Base-by-base conservation (phyloP, 2,329 filamentous ascomycete genomes). In the Malbranchea zuffiana region DNA sequence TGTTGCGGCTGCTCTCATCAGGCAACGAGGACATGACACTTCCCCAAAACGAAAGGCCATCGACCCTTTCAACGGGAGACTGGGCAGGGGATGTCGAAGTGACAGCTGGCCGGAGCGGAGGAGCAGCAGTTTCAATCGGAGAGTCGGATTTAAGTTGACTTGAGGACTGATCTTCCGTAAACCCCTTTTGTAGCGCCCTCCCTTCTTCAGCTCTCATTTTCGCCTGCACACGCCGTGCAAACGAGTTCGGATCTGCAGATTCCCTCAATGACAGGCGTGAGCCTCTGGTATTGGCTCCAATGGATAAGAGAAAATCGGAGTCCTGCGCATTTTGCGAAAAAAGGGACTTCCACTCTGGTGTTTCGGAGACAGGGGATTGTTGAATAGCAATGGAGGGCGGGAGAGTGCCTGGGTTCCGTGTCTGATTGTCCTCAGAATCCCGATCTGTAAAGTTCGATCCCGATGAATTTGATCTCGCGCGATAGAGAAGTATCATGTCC, bases 201-300 rank as follows among this genome's bases (percentile, higher is more conserved):
- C 65, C 69, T 53, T 72, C 69, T 41, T 72, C 69, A 6, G 60
- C 59, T 39, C 67, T 58, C 69, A 72, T 72, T 47, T 60, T 64
- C 18, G 66, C 66, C 38, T 66, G 68, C 6, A 69, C 50, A 5
- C 57, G 55, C 36, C 63, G 59, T 2, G 67, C 62, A 42, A 68
- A 66, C 0, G 66, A 67, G 38, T 60, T 57, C 1, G 63, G 57
- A 24, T 61, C 60, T 3, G 53, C 46, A 3, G 58, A 60, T 4
- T 50, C 54, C 26, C 58, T 52, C 19, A 63, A 56, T 5, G 60
- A 63, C 16, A 62, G 40, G n/a, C 60, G 56, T 12, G 55, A 59
- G 8, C 57, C 56, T 12, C 45, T 44, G 10, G 19, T 52, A 46
- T 18, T 46, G 47, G 21, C 49, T 31, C 26, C 41, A 59, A 44